phyloP scores from a whole-genome alignment of 2,329 filamentous ascomycete species.

The Alternaria alternata region DNA sequence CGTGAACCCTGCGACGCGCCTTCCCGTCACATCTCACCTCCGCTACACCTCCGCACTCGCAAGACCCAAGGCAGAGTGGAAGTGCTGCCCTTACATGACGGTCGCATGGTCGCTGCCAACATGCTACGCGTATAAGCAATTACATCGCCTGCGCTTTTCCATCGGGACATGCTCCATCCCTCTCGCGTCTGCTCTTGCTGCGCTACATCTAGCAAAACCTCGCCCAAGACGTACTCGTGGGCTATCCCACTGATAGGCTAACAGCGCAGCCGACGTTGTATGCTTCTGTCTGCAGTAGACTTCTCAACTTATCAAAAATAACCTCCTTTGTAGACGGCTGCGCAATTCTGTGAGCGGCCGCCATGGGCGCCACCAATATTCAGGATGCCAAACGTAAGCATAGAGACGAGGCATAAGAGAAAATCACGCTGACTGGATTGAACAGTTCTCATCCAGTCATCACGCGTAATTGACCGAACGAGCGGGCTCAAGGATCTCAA shows the following conservation, averaged over 20 bases:
- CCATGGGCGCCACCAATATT: slow-evolving; percentile 44
- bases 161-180: slow-evolving; percentile 15
- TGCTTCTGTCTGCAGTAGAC: neutral
- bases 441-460: slow-evolving; percentile 42
- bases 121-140: neutral
- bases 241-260: neutral
- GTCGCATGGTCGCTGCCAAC: slow-evolving; percentile 9
- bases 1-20: slow-evolving; percentile 23
- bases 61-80: neutral
- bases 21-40: slow-evolving; percentile 19
- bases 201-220: neutral
- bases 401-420: neutral
- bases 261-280: neutral
- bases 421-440: slow-evolving; percentile 15
- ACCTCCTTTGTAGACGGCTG: slow-evolving; percentile 11
- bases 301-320: neutral
- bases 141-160: neutral
- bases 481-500: slow-evolving; percentile 64
- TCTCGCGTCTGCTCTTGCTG: neutral
- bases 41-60: slow-evolving; percentile 28
- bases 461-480: slow-evolving; percentile 53
- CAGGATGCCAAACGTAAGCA: slow-evolving; percentile 48
- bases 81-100: neutral
- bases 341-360: slow-evolving; percentile 15
- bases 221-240: neutral